Evolutionary conservation across 1,139 yeast genomes (phyloP).

Genomic region (Candida freyschussii): DNA sequence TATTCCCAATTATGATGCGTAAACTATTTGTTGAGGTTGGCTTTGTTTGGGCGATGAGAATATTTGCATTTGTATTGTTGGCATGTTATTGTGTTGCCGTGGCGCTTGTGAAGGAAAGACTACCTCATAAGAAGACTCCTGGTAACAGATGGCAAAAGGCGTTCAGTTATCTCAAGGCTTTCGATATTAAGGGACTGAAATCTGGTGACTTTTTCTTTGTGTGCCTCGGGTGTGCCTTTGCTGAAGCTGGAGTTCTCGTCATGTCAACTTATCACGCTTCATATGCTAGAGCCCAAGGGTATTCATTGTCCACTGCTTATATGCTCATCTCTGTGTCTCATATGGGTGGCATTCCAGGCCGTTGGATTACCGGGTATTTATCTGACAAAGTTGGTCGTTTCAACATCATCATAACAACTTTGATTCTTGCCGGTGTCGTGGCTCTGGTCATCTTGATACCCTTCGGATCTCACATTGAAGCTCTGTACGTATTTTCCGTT

Average conservation of each 20-base stretch:
- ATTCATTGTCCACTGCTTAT: slow-evolving; percentile 45
- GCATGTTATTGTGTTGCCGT: slow-evolving; percentile 29
- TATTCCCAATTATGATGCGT: slow-evolving; percentile 58
- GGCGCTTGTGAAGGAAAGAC: slow-evolving; percentile 18
- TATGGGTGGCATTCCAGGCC: slow-evolving; percentile 56
- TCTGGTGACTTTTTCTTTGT: slow-evolving; percentile 24
- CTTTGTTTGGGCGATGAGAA: slow-evolving; percentile 54
- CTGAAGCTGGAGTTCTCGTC: slow-evolving; percentile 46
- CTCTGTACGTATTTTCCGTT: slow-evolving; percentile 32
- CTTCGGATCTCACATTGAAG: slow-evolving; percentile 29
- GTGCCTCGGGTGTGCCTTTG: slow-evolving; percentile 25
- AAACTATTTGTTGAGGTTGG: slow-evolving; percentile 47
- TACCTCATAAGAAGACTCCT: slow-evolving; percentile 12
- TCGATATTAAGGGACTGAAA: slow-evolving; percentile 26
- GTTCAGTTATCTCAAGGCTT: slow-evolving; percentile 17
- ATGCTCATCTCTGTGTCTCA: slow-evolving; percentile 51
- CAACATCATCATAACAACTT: slow-evolving; percentile 44
- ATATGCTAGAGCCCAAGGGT: slow-evolving; percentile 48
- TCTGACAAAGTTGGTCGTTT: slow-evolving; percentile 46
- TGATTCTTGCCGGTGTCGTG: slow-evolving; percentile 34
- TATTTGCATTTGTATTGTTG: slow-evolving; percentile 41
- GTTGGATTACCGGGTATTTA: slow-evolving; percentile 50
- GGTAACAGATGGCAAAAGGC: slow-evolving; percentile 7
- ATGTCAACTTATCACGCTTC: slow-evolving; percentile 50
- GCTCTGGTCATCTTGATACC: slow-evolving; percentile 30